Percentiles rank a stretch among this genome's conserved stretches.
Conservation (phyloP, 352 stramenopile genomes). For the Globisporangium ultimum region DNA sequence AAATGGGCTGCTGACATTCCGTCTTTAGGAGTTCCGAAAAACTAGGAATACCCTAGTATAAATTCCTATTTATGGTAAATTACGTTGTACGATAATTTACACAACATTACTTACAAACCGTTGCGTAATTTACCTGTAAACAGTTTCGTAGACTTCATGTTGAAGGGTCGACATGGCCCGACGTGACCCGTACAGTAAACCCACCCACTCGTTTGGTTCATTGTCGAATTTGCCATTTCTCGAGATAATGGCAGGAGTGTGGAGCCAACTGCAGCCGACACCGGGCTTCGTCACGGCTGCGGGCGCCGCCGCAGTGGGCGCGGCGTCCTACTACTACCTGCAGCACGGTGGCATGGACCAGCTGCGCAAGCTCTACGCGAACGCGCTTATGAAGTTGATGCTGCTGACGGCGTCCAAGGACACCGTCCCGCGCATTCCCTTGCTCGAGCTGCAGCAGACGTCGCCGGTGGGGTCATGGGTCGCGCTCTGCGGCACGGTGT, state of each 20-base stretch:
- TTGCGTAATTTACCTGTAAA: no score
- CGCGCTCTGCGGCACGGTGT: conserved; percentile 46
- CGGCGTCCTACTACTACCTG: conserved; percentile 4
- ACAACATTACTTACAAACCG: no score
- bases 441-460: conserved; percentile 23
- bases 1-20: no score
- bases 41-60: no score
- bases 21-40: no score
- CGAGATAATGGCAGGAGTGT: not conserved
- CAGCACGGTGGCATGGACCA: not conserved
- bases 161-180: not conserved
- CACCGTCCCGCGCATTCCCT: conserved; percentile 8
- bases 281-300: conserved; percentile 1
- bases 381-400: conserved; percentile 2
- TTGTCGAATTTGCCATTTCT: not conserved
- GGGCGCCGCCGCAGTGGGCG: not conserved
- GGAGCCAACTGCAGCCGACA: conserved; percentile 6
- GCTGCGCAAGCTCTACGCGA: not conserved
- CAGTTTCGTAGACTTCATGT: not conserved
- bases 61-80: no score
- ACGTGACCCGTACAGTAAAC: not conserved
- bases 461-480: conserved; percentile 30
- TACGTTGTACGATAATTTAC: no score
- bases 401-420: not conserved
- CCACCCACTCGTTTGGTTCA: not conserved